A percentile compares a stretch with the other conserved stretches of the same genome.
Conservation (phyloP, 2,329 filamentous ascomycete genomes). For the Simplicillium sp. region DNA sequence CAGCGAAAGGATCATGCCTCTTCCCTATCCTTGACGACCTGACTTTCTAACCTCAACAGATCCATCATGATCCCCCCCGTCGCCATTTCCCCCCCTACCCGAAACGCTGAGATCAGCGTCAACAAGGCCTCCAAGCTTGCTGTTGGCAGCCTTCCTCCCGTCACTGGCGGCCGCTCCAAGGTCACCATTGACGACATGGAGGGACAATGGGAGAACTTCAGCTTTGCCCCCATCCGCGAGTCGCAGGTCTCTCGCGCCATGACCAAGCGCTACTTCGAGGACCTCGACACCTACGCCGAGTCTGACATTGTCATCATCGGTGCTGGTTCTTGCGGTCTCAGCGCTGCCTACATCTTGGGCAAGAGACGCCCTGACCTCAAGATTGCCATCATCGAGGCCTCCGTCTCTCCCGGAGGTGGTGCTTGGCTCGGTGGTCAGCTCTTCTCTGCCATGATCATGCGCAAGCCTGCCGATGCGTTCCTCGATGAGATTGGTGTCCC, state of each 20-base stretch:
- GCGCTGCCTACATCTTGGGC: conserved; percentile 74
- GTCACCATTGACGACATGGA: conserved; percentile 56
- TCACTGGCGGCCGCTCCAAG: conserved; percentile 11
- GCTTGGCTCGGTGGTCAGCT: conserved; percentile 92
- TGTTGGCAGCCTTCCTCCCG: conserved; percentile 20
- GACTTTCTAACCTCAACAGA: conserved; percentile 18
- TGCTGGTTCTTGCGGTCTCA: conserved; percentile 80
- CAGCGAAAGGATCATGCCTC: conserved; percentile 97
- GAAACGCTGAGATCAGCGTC: conserved; percentile 34
- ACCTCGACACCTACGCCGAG: conserved; percentile 83
- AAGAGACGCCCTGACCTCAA: conserved; percentile 80
- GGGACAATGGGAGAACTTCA: conserved; percentile 72
- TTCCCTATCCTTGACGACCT: conserved; percentile 25
- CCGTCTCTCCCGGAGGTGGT: conserved; percentile 77
- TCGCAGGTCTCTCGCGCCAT: conserved; percentile 88
- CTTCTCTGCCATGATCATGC: conserved; percentile 92
- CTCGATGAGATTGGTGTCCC: conserved; percentile 71
- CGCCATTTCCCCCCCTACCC: conserved; percentile 50
- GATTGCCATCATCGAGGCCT: conserved; percentile 84
- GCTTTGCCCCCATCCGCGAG: conserved; percentile 81
- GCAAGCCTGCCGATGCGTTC: conserved; percentile 83
- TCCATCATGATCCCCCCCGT: conserved; percentile 70
- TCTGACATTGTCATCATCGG: conserved; percentile 91
- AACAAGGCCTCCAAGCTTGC: conserved; percentile 31
- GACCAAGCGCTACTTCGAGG: conserved; percentile 85